Conservation (phyloP, 2,329 filamentous ascomycete species). For the Monosporascus ibericus region DNA sequence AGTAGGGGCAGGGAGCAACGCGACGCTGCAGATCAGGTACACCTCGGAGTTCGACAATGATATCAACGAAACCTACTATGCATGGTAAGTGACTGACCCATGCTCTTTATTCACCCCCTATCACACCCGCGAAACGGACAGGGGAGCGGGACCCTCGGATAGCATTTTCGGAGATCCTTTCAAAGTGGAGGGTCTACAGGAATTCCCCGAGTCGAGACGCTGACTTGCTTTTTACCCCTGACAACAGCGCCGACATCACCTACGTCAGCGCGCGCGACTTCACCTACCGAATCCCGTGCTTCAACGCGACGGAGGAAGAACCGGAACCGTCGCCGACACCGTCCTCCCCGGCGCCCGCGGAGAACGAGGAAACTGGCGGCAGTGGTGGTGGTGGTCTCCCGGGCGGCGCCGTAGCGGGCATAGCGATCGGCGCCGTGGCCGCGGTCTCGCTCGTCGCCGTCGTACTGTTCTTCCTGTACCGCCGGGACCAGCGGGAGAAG, state of each 20-base stretch:
- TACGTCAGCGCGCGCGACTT: constrained; percentile 32
- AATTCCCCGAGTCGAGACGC: too few relatives aligned
- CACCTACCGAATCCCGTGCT: constrained; percentile 31
- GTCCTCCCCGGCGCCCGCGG: background rate
- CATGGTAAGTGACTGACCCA: constrained; percentile 24
- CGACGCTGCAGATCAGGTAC: constrained; percentile 45
- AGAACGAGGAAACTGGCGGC: too few relatives aligned
- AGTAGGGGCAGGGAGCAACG: constrained; percentile 35
- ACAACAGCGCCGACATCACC: constrained; percentile 34
- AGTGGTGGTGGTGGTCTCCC: background rate
- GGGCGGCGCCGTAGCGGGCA: constrained; percentile 1
- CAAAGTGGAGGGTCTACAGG: too few relatives aligned
- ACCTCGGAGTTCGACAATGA: constrained; percentile 32
- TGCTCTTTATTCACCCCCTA: background rate
- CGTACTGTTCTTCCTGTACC: constrained; percentile 3
- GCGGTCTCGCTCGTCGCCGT: background rate
- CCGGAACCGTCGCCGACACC: background rate
- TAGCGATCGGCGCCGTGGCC: constrained; percentile 1
- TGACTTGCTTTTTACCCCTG: too few relatives aligned
- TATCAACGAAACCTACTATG: constrained; percentile 39
- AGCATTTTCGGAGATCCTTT: too few relatives aligned
- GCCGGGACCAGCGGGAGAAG: constrained; percentile 3
- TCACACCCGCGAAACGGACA: too few relatives aligned
- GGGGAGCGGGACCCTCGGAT: too few relatives aligned
- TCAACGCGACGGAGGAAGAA: constrained; percentile 32